Evolutionary conservation across 306 rosid genomes (phyloP), one percentile per base, ranked within the genome.

Genomic region (Quercus aquifolioides): DNA sequence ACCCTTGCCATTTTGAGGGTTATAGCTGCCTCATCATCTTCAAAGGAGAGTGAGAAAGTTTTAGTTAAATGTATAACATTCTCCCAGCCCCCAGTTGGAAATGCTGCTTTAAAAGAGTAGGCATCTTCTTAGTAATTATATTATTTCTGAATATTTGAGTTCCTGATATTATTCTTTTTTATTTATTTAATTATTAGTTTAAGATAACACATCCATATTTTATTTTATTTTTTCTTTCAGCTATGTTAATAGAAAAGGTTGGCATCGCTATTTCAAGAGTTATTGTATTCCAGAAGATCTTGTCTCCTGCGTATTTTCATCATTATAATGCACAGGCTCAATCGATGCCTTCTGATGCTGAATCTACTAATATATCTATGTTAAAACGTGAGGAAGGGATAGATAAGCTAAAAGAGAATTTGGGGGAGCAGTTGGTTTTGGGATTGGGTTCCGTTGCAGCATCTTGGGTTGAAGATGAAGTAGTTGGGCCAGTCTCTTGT

Each of bases 1-100:
- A 93, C 99, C 81, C 99, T 95, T 85, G 97, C 99, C 81, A 95
- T 95, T 90, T 83, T 95, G 88, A 95, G 99, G 90, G 97, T 93
- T 67, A 82, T 95, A 79, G 96, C 99, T 69, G 93, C 97, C 80
- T 88, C 99, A 73, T 89, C 99, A 73, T 85, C 97, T 18, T 79
- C 89, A 67, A 95, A 91, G 86, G 99, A 93, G 76, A 90, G 82
- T 71, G 98, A 84, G 82, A 84, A 83, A 33, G 89, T 95, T 79
- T 73, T 87, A 55, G 86, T 95, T 58, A 95, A 90, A 85, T 95
- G 99, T 74, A 89, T 95, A 63, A 95, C 99, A 68, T 95, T 92
- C 86, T 95, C 99, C 60, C 99, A 95, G 86, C 98, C 98, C 18
- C 94, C 99, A 23, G 99, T 95, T 79, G 99, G 99, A 73, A 95